Evolutionary conservation across 768 basidiomycete genomes (phyloP), one percentile per base, ranked within the genome.

Genomic region (Lentinula aciculospora): DNA sequence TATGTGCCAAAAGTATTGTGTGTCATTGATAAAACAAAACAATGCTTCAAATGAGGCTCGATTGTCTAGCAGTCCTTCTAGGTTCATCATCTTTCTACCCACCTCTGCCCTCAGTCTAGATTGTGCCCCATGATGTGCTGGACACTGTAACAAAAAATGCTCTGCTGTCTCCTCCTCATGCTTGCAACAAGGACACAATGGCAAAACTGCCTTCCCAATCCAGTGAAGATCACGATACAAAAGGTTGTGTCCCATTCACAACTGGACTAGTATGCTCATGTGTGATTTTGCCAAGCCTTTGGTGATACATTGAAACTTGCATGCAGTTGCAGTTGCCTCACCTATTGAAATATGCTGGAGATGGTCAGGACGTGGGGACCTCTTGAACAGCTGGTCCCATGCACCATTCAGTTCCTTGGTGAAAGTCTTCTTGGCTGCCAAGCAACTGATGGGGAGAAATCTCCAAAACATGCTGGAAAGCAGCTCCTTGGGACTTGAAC

Each of bases 141-240:
- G 59, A 42, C 64, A 66, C n/a, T 34, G 23, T 10, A 64, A 19
- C 7, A 64, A 31, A 39, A 40, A 66, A 51, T 66, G 65, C 12
- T n/a, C 19, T 3, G 61, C 25, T 1, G 56, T 56, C 42, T 66
- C 62, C 6, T 17, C 10, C 4, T 12, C 53, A 17, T 17, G 15
- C 1, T 59, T 40, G 49, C 65, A 66, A 1, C 17, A 21, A 4
- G 57, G 62, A 58, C 62, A 66, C 13, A 46, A 3, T 1, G 64
- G 64, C 0, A 54, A 47, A 53, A 62, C 59, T 2, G 37, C 27
- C 29, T 57, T 58, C 4, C 36, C 12, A 39, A 68, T 61, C 32
- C 55, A 19, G 28, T 66, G 37, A 3, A 77, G 67, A 60, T 71
- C 64, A 5, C 58, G n/a, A 45, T 69, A 63, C 0, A 73, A 64